A percentile compares a stretch with the other conserved stretches of the same genome.
These are phyloP conservation scores for Pyrenopolyporus hunteri DNA, from an alignment of 495 filamentous ascomycete species.

Conservation along the genomic window DNA sequence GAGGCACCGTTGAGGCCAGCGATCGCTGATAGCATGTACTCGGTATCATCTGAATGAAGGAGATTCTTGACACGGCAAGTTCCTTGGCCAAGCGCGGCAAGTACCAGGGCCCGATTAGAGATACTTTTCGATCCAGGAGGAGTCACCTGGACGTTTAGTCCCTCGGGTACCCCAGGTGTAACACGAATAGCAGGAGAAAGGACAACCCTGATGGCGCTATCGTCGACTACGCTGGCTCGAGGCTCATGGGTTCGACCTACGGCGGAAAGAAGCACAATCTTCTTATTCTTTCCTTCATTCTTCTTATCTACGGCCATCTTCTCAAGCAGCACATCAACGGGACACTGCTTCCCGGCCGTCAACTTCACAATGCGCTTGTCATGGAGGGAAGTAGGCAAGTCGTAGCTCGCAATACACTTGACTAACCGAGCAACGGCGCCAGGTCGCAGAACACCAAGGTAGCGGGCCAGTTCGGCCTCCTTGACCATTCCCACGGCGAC, in stretches of 20 bases:
- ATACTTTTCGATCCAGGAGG: conserved; percentile 98
- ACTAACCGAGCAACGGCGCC: conserved; percentile 86
- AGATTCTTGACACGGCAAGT: conserved; percentile 88
- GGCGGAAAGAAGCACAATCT: conserved; percentile 90
- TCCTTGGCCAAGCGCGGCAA: conserved; percentile 89
- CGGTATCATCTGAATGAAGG: conserved; percentile 94
- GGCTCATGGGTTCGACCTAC: conserved; percentile 89
- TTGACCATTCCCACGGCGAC: conserved; percentile 98
- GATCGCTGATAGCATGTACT: conserved; percentile 93
- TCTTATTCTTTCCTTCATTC: conserved; percentile 94
- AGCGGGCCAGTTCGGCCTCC: conserved; percentile 90
- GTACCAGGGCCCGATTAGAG: conserved; percentile 90
- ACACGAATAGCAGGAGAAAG: conserved; percentile 82
- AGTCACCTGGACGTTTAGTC: conserved; percentile 72
- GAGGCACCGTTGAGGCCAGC: conserved; percentile 83
- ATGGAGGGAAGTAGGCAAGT: conserved; percentile 82
- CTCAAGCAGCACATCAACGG: conserved; percentile 83
- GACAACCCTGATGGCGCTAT: conserved; percentile 82
- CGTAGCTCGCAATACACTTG: conserved; percentile 93
- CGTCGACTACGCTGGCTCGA: conserved; percentile 84
- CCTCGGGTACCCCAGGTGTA: conserved; percentile 66
- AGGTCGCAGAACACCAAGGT: conserved; percentile 84
- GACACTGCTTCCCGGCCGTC: conserved; percentile 86
- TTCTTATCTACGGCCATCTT: conserved; percentile 99
- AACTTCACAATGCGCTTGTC: conserved; percentile 85